Evolutionary conservation across 2,329 filamentous ascomycete species (phyloP).

Genomic region (Colletotrichum simmondsii): DNA sequence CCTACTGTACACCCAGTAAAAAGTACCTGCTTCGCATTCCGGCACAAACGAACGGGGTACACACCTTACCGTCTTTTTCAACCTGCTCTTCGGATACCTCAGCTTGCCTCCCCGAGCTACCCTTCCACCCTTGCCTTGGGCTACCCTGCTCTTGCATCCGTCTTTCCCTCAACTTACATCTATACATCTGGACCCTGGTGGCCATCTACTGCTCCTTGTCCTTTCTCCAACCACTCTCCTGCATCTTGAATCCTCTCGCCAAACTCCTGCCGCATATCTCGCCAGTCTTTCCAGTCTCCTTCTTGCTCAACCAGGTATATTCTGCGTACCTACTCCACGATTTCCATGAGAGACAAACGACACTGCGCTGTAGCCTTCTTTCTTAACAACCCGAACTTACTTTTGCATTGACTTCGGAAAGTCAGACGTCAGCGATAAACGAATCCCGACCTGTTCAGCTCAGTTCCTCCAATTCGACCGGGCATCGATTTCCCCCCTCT

Average conservation of each 20-base stretch:
- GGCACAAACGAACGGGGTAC: not conserved
- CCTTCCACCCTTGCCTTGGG: not conserved
- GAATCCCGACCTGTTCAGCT: not conserved
- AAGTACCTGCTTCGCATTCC: not conserved
- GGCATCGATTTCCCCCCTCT: not conserved
- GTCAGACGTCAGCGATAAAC: not conserved
- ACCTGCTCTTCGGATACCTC: not conserved
- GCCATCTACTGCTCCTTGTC: not conserved
- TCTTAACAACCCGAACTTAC: not conserved
- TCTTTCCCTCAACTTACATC: conserved; percentile 12
- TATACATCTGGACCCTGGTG: conserved; percentile 30
- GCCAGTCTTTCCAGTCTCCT: not conserved
- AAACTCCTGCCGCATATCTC: not conserved
- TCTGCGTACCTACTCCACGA: not conserved
- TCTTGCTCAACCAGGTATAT: not conserved
- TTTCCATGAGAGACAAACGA: not conserved
- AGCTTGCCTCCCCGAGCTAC: not conserved
- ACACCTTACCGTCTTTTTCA: not conserved
- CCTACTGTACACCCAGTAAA: too few relatives aligned
- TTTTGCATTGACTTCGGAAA: not conserved
- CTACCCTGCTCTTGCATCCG: conserved; percentile 9
- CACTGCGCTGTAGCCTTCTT: not conserved
- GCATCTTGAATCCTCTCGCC: not conserved
- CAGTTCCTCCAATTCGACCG: not conserved
- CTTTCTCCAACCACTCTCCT: not conserved